Conservation (phyloP, 768 basidiomycete genomes). For the Baorangia bicolor region DNA sequence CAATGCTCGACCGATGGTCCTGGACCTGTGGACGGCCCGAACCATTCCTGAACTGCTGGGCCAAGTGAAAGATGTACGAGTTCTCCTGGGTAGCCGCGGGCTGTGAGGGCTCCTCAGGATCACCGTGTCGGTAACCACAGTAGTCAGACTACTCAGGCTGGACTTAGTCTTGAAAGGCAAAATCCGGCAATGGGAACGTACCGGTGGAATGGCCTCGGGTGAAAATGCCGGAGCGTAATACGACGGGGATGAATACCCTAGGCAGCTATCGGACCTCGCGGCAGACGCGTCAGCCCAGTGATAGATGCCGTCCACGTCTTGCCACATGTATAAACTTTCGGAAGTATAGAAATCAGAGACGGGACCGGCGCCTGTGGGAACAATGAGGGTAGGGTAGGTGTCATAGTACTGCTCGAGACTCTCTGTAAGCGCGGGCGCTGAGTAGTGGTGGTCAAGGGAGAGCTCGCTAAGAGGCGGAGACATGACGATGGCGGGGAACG, state of each 20-base stretch:
- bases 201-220: slow-evolving; percentile 16
- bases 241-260: slow-evolving; percentile 17
- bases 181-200: slow-evolving; percentile 11
- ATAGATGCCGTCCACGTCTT: slow-evolving; percentile 29
- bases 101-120: slow-evolving; percentile 14
- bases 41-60: slow-evolving; percentile 24
- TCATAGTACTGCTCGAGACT: slow-evolving; percentile 26
- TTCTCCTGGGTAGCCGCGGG: slow-evolving; percentile 15
- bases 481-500: slow-evolving; percentile 18
- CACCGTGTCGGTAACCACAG: slow-evolving; percentile 15
- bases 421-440: slow-evolving; percentile 8
- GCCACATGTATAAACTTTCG: slow-evolving; percentile 30
- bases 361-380: slow-evolving; percentile 10
- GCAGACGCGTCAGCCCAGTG: slow-evolving; percentile 27
- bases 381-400: slow-evolving; percentile 14
- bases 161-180: slow-evolving; percentile 4
- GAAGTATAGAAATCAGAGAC: slow-evolving; percentile 25
- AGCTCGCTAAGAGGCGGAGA: slow-evolving; percentile 24
- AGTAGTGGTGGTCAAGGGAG: slow-evolving; percentile 18
- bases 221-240: slow-evolving; percentile 14
- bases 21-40: slow-evolving; percentile 24
- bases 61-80: slow-evolving; percentile 21
- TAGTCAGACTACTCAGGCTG: slow-evolving; percentile 14
- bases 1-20: slow-evolving; percentile 33
- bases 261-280: slow-evolving; percentile 25